Base-by-base conservation (phyloP, 768 basidiomycete genomes). In the Kwoniella sp. region DNA sequence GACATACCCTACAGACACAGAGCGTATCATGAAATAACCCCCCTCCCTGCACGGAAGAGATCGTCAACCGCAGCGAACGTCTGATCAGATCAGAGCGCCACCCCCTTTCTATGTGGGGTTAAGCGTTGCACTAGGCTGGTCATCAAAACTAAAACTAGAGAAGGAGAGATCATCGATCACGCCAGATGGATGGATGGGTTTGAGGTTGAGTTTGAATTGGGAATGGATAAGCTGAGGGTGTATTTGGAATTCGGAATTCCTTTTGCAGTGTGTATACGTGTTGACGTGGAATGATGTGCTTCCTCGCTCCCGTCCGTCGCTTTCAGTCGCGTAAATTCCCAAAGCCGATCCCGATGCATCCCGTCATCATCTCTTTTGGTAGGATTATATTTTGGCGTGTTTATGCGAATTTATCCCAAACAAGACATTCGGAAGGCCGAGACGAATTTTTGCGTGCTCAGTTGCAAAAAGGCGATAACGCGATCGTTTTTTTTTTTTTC, bases 401-500 rank as follows among this genome's bases (percentile, higher is more conserved):
- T 44, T 44, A 19, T 44, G 10, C 17, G 40, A 3, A 10, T 44
- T 44, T 44, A 9, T 44, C 40, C 40, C 40, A 44, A 15, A 4
- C 40, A 10, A 4, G 17, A 9, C 8, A 44, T 44, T 44, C 40
- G 40, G 40, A 44, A 44, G 10, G 40, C 40, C 40, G 40, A 44
- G n/a, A 44, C 40, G 40, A 44, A 44, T 44, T 44, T 44, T 44
- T 44, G 40, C 40, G 40, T 44, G 40, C 40, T 44, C 40, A 44
- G 8, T 44, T 19, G 8, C 3, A 10, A 9, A 3, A 9, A 15
- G 3, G 40, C 17, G 40, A 44, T 44, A 44, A 44, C 40, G 40
- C 40, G 40, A 44, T 44, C 40, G 40, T 10, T 19, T 44, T 44
- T 44, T 44, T 44, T 44, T 44, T 44, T 19, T 44, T 44, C 17